Evolutionary conservation across 169 alveolate species (phyloP).

Genomic region (Cryptosporidium sp.): DNA sequence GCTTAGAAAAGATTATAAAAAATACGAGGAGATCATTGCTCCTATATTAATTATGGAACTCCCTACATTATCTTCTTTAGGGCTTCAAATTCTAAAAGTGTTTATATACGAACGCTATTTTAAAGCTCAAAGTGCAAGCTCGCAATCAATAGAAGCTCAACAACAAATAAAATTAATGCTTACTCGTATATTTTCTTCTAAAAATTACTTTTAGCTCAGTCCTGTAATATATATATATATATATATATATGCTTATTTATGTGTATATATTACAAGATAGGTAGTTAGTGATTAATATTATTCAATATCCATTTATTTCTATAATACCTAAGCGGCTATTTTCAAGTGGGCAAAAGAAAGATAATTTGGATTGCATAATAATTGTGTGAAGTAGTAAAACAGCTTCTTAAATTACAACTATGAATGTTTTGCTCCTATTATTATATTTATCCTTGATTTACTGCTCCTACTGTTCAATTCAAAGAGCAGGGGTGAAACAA

Average conservation of each 20-base stretch:
- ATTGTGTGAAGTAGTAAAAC: conserved; percentile 5
- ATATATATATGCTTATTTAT: not conserved
- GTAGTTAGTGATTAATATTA: not conserved
- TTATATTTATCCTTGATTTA: not conserved
- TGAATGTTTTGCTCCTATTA: conserved; percentile 9
- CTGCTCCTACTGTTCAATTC: conserved; percentile 26
- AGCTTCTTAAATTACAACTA: not conserved
- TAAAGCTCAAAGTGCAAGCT: not conserved
- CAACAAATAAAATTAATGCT: conserved; percentile 9
- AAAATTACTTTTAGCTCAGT: not conserved
- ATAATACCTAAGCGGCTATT: conserved; percentile 48
- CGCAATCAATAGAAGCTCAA: not conserved
- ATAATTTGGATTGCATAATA: conserved; percentile 36
- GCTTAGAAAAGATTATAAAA: conserved; percentile 5
- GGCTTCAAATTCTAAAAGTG: conserved; percentile 20
- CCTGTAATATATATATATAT: not conserved
- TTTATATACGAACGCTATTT: not conserved
- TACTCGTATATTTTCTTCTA: conserved; percentile 6
- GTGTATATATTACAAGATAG: not conserved
- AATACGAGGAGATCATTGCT: conserved; percentile 4
- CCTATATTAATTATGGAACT: conserved; percentile 15
- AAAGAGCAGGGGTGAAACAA: conserved; percentile 10
- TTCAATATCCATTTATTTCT: conserved; percentile 1
- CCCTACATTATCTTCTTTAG: conserved; percentile 60
- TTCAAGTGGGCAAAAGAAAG: conserved; percentile 40